Evolutionary conservation across 2,329 filamentous ascomycete species (phyloP).

Genomic region (Scedosporium boydii): DNA sequence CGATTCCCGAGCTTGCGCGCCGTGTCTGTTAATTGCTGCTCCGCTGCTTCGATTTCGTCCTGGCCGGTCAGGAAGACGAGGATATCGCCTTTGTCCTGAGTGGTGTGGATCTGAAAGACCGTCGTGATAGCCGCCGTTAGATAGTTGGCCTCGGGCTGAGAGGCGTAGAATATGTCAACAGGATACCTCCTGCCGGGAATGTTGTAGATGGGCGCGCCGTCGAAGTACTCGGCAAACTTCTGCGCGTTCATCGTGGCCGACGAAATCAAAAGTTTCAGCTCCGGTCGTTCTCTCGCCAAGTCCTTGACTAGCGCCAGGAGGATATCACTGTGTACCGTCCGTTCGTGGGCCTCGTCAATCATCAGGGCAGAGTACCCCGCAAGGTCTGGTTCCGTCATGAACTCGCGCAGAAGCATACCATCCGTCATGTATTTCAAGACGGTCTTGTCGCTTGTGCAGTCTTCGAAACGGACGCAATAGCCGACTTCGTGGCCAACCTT

Average conservation of each 20-base stretch:
- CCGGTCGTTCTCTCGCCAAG: constrained; percentile 69
- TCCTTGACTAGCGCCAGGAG: constrained; percentile 83
- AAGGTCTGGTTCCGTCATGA: constrained; percentile 80
- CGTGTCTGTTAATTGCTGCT: constrained; percentile 76
- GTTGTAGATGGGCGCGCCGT: constrained; percentile 87
- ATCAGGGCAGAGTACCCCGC: constrained; percentile 79
- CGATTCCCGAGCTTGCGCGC: constrained; percentile 76
- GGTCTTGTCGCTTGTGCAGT: constrained; percentile 84
- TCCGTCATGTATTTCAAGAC: constrained; percentile 95
- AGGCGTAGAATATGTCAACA: constrained; percentile 85
- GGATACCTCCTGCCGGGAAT: constrained; percentile 84
- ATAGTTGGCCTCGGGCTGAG: constrained; percentile 88
- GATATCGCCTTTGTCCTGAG: constrained; percentile 77
- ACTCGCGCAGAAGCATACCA: constrained; percentile 84
- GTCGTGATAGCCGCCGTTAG: constrained; percentile 85
- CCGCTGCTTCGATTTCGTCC: constrained; percentile 87
- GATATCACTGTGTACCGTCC: constrained; percentile 86
- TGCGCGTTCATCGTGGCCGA: constrained; percentile 91
- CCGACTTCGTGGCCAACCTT: constrained; percentile 89
- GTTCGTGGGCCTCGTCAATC: constrained; percentile 96
- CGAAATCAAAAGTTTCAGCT: constrained; percentile 83
- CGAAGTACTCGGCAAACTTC: constrained; percentile 87
- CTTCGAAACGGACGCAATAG: constrained; percentile 91
- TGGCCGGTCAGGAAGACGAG: constrained; percentile 92
- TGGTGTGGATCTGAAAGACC: constrained; percentile 89